Percentiles rank a stretch among this genome's conserved stretches.
phyloP scores from a whole-genome alignment of 2,329 filamentous ascomycete genomes.

The Penicillium sp. region DNA sequence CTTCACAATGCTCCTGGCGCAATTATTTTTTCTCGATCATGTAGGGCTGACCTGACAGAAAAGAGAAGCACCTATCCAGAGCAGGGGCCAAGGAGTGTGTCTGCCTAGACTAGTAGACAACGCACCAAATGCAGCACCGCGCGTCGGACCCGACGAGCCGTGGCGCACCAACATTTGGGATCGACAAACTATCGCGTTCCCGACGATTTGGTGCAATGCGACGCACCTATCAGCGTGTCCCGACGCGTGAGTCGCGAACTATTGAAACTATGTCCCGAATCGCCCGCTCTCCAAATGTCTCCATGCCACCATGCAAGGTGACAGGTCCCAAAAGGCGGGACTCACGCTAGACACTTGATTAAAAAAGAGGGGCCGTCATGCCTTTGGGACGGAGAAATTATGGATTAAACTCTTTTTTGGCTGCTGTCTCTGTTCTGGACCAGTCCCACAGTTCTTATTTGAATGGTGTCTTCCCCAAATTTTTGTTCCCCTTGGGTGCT shows the following conservation, averaged over 20 bases:
- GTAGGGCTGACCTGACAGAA: background rate
- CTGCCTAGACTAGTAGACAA: background rate
- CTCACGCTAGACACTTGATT: slow-evolving; percentile 8
- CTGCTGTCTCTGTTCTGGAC: background rate
- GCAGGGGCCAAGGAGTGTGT: background rate
- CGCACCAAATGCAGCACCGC: background rate
- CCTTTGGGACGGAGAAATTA: slow-evolving; percentile 12
- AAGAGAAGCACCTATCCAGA: background rate
- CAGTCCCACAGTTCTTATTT: slow-evolving; percentile 3
- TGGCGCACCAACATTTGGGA: slow-evolving; percentile 22
- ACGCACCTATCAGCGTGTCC: slow-evolving; percentile 20
- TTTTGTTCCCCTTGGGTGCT: background rate
- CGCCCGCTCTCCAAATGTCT: background rate
- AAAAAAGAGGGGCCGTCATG: slow-evolving; percentile 13
- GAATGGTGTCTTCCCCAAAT: slow-evolving; percentile 3
- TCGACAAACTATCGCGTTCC: slow-evolving; percentile 22
- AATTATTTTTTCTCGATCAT: background rate
- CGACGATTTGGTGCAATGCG: slow-evolving; percentile 13
- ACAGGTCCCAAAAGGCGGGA: slow-evolving; percentile 32
- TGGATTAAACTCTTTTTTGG: slow-evolving; percentile 3
- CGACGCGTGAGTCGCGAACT: slow-evolving; percentile 1
- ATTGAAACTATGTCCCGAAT: too few species aligned
- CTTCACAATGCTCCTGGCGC: background rate
- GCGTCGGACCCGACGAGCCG: background rate
- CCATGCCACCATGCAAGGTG: slow-evolving; percentile 17